phyloP scores from a whole-genome alignment of 2,329 filamentous ascomycete genomes.

The Paecilomyces fulvus region DNA sequence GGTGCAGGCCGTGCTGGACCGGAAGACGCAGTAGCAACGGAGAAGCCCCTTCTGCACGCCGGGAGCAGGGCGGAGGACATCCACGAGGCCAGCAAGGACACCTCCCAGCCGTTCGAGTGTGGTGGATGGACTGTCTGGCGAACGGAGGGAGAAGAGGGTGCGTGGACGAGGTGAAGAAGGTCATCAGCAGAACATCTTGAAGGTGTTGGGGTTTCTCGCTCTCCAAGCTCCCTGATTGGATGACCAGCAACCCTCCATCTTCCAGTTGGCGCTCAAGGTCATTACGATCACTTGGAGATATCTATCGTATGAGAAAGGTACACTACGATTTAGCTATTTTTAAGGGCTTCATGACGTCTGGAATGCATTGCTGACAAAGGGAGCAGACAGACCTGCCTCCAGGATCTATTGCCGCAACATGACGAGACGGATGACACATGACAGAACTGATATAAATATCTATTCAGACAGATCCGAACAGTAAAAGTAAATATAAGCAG shows the following conservation, averaged over 20 bases:
- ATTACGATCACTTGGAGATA: not conserved
- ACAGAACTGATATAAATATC: not conserved
- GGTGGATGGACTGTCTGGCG: not conserved
- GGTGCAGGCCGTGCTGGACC: constrained; percentile 5
- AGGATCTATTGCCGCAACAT: not conserved
- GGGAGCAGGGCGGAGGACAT: constrained; percentile 26
- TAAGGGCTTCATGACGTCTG: too few relatives aligned
- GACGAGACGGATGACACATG: not conserved
- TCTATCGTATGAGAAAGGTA: too few relatives aligned
- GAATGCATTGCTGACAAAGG: too few relatives aligned
- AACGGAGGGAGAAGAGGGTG: constrained; percentile 6
- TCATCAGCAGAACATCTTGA: constrained; percentile 2
- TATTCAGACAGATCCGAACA: not conserved
- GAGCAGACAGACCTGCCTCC: not conserved
- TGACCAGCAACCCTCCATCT: not conserved
- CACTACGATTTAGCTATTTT: too few relatives aligned
- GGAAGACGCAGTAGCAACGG: constrained; percentile 13
- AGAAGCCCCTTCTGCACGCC: constrained; percentile 21
- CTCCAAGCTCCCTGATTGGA: constrained; percentile 12
- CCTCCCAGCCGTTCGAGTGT: not conserved
- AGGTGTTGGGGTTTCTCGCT: not conserved
- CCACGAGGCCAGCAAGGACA: constrained; percentile 14
- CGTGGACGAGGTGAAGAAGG: constrained; percentile 5
- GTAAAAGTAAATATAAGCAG: not conserved
- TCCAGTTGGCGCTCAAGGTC: not conserved